phyloP scores from a whole-genome alignment of 805 yeast species.

The Hanseniaspora vineae region DNA sequence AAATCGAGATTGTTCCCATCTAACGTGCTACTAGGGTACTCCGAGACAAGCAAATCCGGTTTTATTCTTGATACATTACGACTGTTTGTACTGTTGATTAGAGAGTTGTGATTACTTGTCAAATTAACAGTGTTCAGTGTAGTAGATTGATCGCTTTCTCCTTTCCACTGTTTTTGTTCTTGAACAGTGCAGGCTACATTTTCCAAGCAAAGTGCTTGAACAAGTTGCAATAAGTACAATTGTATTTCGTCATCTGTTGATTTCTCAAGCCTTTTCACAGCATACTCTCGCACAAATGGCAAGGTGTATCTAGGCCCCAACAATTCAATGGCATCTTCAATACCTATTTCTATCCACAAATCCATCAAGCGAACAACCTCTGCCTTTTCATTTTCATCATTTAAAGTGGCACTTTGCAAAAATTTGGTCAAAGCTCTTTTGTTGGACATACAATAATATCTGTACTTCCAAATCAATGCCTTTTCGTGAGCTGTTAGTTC shows the following conservation, averaged over 20 bases:
- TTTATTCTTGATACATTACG: neutral
- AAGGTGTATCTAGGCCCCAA: slow-evolving; percentile 69
- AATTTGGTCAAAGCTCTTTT: slow-evolving; percentile 66
- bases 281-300: slow-evolving; percentile 66
- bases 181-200: slow-evolving; percentile 6
- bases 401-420: slow-evolving; percentile 80
- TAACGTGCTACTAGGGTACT: neutral
- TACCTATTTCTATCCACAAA: slow-evolving; percentile 61
- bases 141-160: too few species aligned
- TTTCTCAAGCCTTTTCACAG: slow-evolving; percentile 66
- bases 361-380: slow-evolving; percentile 68
- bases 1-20: neutral
- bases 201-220: slow-evolving; percentile 84
- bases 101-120: too few species aligned
- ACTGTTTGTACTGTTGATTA: neutral
- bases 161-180: neutral
- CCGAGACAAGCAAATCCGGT: neutral
- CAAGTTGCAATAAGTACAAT: slow-evolving; percentile 74
- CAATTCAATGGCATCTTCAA: slow-evolving; percentile 77
- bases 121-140: too few species aligned
- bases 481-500: slow-evolving; percentile 72
- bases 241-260: slow-evolving; percentile 75
- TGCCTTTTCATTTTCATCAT: slow-evolving; percentile 63
- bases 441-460: slow-evolving; percentile 66
- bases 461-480: slow-evolving; percentile 79